A percentile compares a stretch with the other conserved stretches of the same genome.
Conservation (phyloP, 2,329 filamentous ascomycete genomes). For the Penicillium sp. region DNA sequence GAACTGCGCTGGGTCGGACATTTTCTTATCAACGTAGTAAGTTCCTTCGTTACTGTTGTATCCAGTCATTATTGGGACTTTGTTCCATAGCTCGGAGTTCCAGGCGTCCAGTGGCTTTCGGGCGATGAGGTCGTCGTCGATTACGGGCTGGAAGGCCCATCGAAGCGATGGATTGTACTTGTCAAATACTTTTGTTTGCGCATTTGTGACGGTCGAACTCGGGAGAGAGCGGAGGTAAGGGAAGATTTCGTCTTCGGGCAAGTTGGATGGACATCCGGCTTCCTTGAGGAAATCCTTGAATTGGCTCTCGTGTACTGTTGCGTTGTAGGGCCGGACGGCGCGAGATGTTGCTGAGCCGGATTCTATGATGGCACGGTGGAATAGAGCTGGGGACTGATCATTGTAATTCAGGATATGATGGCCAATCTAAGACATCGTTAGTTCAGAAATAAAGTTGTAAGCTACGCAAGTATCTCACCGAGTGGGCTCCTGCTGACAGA, state of each 20-base stretch:
- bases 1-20: constrained; percentile 55
- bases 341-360: constrained; percentile 50
- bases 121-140: constrained; percentile 62
- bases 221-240: constrained; percentile 45
- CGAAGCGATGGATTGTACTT: constrained; percentile 48
- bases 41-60: constrained; percentile 71
- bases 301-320: constrained; percentile 45
- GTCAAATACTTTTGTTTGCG: constrained; percentile 46
- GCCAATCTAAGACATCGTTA: constrained; percentile 53
- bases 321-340: constrained; percentile 45
- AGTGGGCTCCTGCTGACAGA: constrained; percentile 51
- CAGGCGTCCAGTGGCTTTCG: constrained; percentile 61
- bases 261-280: constrained; percentile 32
- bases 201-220: constrained; percentile 35
- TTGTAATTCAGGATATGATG: constrained; percentile 62
- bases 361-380: constrained; percentile 50
- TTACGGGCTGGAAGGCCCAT: constrained; percentile 68
- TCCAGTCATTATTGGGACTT: constrained; percentile 65
- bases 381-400: constrained; percentile 33
- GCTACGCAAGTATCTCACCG: constrained; percentile 7
- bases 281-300: constrained; percentile 44
- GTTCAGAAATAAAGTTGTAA: background rate
- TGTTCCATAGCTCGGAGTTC: constrained; percentile 53
- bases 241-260: constrained; percentile 35
- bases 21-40: constrained; percentile 58